Evolutionary conservation across 2,329 filamentous ascomycete species (phyloP).

Genomic region (Apiospora marii): DNA sequence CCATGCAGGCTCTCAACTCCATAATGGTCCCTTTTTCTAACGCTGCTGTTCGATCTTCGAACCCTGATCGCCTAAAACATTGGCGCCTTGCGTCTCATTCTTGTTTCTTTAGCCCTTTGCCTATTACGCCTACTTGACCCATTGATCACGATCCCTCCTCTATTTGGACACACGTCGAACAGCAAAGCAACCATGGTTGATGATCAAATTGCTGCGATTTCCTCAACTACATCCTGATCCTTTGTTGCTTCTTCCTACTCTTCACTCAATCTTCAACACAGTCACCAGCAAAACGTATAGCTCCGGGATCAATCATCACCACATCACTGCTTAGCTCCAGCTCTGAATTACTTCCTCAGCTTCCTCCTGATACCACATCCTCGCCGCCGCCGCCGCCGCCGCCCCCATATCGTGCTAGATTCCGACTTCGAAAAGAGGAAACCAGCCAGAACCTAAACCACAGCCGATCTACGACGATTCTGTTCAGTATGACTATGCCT

Average conservation of each 20-base stretch:
- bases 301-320: not conserved
- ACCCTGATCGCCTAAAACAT: not conserved
- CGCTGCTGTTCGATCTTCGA: constrained; percentile 10
- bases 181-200: not conserved
- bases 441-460: not conserved
- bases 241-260: not conserved
- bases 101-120: constrained; percentile 7
- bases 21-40: constrained; percentile 2
- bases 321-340: not conserved
- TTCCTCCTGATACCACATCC: not conserved
- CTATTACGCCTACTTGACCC: not conserved
- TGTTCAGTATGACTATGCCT: constrained; percentile 13
- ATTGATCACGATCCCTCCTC: constrained; percentile 12
- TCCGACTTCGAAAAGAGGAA: not conserved
- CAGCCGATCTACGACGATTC: not conserved
- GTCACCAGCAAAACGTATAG: not conserved
- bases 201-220: not conserved
- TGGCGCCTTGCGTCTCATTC: constrained; percentile 15
- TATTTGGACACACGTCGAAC: not conserved
- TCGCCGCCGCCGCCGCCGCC: not conserved
- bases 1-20: constrained; percentile 28
- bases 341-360: not conserved
- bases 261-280: not conserved
- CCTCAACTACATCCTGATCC: not conserved
- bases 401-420: not conserved